Conservation (phyloP, 2,329 filamentous ascomycete genomes). For the Aotearoamyces nothofagi region DNA sequence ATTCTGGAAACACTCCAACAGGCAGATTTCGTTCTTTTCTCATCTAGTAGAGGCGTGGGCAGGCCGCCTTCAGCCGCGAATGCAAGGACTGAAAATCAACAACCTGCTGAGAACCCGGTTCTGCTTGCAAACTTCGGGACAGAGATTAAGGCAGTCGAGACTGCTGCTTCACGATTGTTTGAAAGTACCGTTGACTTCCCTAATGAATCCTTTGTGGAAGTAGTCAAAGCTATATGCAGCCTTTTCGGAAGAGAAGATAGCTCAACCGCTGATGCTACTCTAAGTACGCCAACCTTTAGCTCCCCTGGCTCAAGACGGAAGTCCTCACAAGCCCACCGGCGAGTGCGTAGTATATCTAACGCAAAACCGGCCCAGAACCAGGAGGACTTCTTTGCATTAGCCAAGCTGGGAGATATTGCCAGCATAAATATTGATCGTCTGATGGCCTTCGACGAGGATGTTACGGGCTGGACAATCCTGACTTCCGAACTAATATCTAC, state of each 20-base stretch:
- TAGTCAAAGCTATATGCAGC: constrained; percentile 61
- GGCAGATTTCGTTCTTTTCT: constrained; percentile 71
- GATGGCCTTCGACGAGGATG: constrained; percentile 45
- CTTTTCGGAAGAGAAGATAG: constrained; percentile 35
- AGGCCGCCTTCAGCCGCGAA: constrained; percentile 33
- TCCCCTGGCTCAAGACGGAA: constrained; percentile 10
- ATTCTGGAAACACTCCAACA: constrained; percentile 85
- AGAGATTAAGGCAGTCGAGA: constrained; percentile 80
- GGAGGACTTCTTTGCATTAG: constrained; percentile 51
- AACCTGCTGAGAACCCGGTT: constrained; percentile 17
- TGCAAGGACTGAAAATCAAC: constrained; percentile 27
- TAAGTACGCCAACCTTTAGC: constrained; percentile 9
- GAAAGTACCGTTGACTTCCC: constrained; percentile 90
- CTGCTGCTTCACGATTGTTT: constrained; percentile 70
- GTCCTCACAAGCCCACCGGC: constrained; percentile 17
- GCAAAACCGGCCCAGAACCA: constrained; percentile 36
- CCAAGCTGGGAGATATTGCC: constrained; percentile 59
- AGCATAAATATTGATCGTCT: constrained; percentile 64
- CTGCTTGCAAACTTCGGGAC: constrained; percentile 54
- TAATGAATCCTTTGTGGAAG: constrained; percentile 62
- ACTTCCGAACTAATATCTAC: constrained; percentile 36
- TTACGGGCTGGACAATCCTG: constrained; percentile 64
- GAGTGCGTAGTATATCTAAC: constrained; percentile 29
- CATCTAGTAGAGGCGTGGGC: constrained; percentile 33
- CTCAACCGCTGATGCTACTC: constrained; percentile 12